These are phyloP conservation scores for Plasmodium coatneyi DNA, from an alignment of 169 alveolate species.

Conservation along the genomic window DNA sequence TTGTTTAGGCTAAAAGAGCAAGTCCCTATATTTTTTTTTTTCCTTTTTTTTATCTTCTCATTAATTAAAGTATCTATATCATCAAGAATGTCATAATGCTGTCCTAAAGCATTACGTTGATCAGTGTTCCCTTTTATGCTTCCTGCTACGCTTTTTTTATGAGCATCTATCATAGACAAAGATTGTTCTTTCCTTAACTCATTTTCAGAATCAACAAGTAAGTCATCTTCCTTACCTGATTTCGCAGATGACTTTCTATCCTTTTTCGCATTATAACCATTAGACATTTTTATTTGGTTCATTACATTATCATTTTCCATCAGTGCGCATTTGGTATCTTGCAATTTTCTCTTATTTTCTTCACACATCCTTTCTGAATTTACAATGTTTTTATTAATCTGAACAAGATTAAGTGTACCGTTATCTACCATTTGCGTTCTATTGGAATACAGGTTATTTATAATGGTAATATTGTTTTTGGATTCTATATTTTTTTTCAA, in stretches of 20 bases:
- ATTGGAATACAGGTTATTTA: conserved; percentile 39
- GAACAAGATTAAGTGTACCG: conserved; percentile 10
- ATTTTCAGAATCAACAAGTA: conserved; percentile 16
- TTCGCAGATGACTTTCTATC: conserved; percentile 1
- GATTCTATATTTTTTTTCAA: not conserved
- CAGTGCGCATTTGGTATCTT: not conserved
- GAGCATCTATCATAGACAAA: conserved; percentile 37
- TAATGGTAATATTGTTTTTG: not conserved
- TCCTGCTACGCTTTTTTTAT: not conserved
- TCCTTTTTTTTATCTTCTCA: conserved; percentile 36
- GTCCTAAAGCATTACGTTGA: conserved; percentile 1
- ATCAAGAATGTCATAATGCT: conserved; percentile 15
- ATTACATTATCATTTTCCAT: conserved; percentile 15
- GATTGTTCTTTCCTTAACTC: conserved; percentile 23
- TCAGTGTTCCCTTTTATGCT: not conserved
- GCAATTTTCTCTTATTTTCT: not conserved
- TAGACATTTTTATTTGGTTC: conserved; percentile 1
- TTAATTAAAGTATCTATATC: conserved; percentile 24
- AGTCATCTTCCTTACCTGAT: not conserved
- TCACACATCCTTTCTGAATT: conserved; percentile 2
- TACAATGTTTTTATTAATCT: conserved; percentile 12
- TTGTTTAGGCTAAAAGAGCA: conserved; percentile 58
- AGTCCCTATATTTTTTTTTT: conserved; percentile 47
- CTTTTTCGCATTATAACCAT: conserved; percentile 3
- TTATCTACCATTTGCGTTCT: conserved; percentile 3